Base-by-base conservation (phyloP, 352 stramenopile species). In the Lagenidium giganteum region DNA sequence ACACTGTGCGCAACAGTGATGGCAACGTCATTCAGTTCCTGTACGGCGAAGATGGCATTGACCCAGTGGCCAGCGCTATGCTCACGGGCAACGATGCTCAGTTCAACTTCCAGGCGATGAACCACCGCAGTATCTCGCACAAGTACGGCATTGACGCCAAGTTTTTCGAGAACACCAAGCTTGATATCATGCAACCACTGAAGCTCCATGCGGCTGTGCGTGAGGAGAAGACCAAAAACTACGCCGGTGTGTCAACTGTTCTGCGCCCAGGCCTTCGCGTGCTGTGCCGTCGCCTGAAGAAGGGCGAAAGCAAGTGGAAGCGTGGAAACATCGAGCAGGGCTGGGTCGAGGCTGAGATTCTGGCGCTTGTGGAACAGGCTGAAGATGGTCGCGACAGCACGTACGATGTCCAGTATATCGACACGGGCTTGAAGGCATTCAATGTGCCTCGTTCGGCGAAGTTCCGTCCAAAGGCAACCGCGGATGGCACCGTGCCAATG, bases 21-120 rank as follows among this genome's bases (percentile, higher is more conserved):
- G 96, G 96, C 39, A 93, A 86, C 46, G 93, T 99, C 20, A 67
- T 99, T 38, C 97, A 99, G 66, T 99, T 99, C 57, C 49, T 99
- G 14, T 99, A 99, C 54, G 97, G 97, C 29, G 97, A 99, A 53
- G 97, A 99, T 67, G 96, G 96, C 23, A 76, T 99, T 17, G 97
- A 99, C 68, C 92, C 96, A 5, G 93, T 96, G 23, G 92, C 98
- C 57, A 87, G 87, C 38, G 84, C 92, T n/a, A 95, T 94, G 68
- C 70, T 99, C 18, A 95, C 95, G 41, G 96, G 95, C 43, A 95
- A 96, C 41, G 80, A 90, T 58, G 61, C 68, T 5, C 73, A 96
- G 36, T 95, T 99, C 47, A 77, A 85, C 40, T 99, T 98, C 70
- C 86, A 98, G 52, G 93, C 95, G 11, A 92, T 96, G 68, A 99